Evolutionary conservation across 140 eudicot species (phyloP).

Genomic region (Ambrosia hybrid): DNA sequence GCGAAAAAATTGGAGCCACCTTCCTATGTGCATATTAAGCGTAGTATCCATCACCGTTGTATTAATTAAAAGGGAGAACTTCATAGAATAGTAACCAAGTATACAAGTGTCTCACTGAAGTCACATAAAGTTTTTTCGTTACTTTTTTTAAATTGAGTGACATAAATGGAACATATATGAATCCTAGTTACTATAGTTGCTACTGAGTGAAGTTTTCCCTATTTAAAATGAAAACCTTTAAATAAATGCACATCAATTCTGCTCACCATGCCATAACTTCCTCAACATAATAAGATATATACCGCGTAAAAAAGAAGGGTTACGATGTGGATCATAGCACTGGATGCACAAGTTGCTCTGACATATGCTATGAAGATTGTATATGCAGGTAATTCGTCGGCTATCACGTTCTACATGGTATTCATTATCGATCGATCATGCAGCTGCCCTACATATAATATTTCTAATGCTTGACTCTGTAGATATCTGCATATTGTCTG

Average conservation of each 20-base stretch:
- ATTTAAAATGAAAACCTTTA: not conserved
- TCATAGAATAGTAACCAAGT: too few relatives aligned
- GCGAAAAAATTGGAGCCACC: constrained; percentile 47
- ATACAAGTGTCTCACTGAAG: too few relatives aligned
- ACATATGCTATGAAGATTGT: constrained; percentile 62
- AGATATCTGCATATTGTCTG: constrained; percentile 73
- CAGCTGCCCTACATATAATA: not conserved
- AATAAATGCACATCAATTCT: too few relatives aligned
- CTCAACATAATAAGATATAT: constrained; percentile 38
- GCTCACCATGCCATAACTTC: not conserved
- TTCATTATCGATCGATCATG: not conserved
- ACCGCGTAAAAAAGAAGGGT: constrained; percentile 64
- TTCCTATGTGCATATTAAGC: constrained; percentile 54
- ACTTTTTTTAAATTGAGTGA: too few relatives aligned
- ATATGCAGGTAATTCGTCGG: constrained; percentile 58
- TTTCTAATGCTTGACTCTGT: constrained; percentile 13
- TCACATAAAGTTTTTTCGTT: too few relatives aligned
- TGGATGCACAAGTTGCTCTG: constrained; percentile 64
- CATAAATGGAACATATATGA: too few relatives aligned
- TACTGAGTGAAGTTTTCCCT: too few relatives aligned
- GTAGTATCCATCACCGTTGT: constrained; percentile 57
- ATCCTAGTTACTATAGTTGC: too few relatives aligned
- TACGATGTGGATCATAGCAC: constrained; percentile 33
- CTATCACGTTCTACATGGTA: constrained; percentile 2
- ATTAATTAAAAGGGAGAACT: too few relatives aligned